Evolutionary conservation across 495 filamentous ascomycete genomes (phyloP).

Genomic region (Penicillium goetzii): DNA sequence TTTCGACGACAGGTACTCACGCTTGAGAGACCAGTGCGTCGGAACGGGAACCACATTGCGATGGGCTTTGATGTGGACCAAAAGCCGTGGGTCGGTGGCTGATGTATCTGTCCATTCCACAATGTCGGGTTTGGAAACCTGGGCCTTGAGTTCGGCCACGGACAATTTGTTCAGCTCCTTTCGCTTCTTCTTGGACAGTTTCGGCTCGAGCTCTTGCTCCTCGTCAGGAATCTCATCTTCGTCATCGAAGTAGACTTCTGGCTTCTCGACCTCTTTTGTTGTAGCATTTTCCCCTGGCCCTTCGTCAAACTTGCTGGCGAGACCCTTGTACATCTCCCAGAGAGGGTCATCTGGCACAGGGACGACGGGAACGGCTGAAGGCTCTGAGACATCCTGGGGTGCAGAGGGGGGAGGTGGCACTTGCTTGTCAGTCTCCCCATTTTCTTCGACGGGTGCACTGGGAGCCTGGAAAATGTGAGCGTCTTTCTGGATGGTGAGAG

Average conservation of each 20-base stretch:
- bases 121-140: constrained; percentile 88
- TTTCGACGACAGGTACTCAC: constrained; percentile 95
- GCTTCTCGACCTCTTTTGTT: constrained; percentile 75
- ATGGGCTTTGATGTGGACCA: constrained; percentile 93
- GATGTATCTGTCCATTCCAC: constrained; percentile 98
- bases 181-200: constrained; percentile 88
- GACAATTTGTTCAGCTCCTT: constrained; percentile 91
- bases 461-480: constrained; percentile 23
- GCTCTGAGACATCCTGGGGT: constrained; percentile 36
- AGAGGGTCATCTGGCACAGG: constrained; percentile 73
- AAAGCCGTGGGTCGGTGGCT: constrained; percentile 84
- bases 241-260: constrained; percentile 82
- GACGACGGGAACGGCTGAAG: constrained; percentile 37
- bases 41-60: constrained; percentile 96
- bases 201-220: constrained; percentile 66
- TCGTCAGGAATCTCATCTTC: constrained; percentile 90
- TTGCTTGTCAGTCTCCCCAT: constrained; percentile 1
- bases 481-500: constrained; percentile 2
- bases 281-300: constrained; percentile 59
- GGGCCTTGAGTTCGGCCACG: constrained; percentile 90
- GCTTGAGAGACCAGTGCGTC: constrained; percentile 89
- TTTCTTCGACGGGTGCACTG: constrained; percentile 8
- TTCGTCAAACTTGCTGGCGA: constrained; percentile 74
- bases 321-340: constrained; percentile 78
- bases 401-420: constrained; percentile 13